Percentiles rank a stretch among this genome's conserved stretches.
These are phyloP conservation scores for Didymella arachidicola DNA, from an alignment of 2,329 filamentous ascomycete species.

Conservation along the genomic window DNA sequence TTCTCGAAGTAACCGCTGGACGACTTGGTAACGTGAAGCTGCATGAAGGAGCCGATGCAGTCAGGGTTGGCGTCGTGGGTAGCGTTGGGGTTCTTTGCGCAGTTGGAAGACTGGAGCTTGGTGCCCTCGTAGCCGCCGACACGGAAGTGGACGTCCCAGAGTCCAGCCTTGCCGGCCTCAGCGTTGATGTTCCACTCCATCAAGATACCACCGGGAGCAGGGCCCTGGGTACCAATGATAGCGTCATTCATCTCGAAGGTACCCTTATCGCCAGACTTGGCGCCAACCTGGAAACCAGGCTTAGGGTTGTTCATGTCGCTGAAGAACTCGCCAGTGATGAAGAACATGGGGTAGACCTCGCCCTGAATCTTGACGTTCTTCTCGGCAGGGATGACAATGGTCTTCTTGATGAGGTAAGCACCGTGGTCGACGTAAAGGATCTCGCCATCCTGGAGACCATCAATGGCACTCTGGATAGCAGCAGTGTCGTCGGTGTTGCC, in stretches of 20 bases:
- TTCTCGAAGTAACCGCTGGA: slow-evolving; percentile 84
- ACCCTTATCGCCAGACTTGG: slow-evolving; percentile 74
- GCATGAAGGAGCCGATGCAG: slow-evolving; percentile 76
- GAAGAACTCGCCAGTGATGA: slow-evolving; percentile 80
- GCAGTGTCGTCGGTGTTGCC: slow-evolving; percentile 86
- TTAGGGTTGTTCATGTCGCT: slow-evolving; percentile 76
- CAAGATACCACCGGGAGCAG: slow-evolving; percentile 86
- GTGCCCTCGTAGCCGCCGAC: slow-evolving; percentile 88
- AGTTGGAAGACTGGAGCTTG: slow-evolving; percentile 78
- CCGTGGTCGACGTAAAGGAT: slow-evolving; percentile 72
- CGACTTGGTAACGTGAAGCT: slow-evolving; percentile 63
- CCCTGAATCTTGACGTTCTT: slow-evolving; percentile 87
- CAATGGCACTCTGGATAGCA: slow-evolving; percentile 79
- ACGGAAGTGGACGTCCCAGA: slow-evolving; percentile 97
- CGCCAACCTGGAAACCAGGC: slow-evolving; percentile 85
- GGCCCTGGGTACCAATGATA: slow-evolving; percentile 82
- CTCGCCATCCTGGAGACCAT: slow-evolving; percentile 68
- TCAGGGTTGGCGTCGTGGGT: slow-evolving; percentile 68
- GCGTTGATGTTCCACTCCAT: slow-evolving; percentile 87
- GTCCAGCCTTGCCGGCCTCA: slow-evolving; percentile 72
- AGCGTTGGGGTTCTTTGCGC: slow-evolving; percentile 75
- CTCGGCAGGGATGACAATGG: slow-evolving; percentile 63
- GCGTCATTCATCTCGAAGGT: slow-evolving; percentile 87
- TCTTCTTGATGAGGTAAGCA: slow-evolving; percentile 67
- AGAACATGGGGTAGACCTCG: slow-evolving; percentile 89